Percentiles rank a stretch among this genome's conserved stretches.
Evolutionary conservation across 192 early-diverging fungal genomes (phyloP).

Genomic region (Radiomyces spectabilis): DNA sequence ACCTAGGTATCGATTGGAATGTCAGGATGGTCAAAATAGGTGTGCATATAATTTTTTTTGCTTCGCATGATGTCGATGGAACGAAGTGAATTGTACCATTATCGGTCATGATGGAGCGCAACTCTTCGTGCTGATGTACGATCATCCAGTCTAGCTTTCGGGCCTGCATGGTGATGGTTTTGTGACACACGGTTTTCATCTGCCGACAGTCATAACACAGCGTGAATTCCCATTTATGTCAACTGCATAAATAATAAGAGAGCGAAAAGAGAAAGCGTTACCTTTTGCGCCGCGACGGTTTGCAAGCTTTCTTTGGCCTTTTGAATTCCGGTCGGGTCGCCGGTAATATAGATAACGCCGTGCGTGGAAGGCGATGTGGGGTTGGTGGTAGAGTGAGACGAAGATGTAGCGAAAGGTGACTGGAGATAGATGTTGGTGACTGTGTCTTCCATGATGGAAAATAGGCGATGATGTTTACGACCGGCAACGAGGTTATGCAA

Average conservation of each 20-base stretch:
- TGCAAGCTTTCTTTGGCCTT: constrained; percentile 7
- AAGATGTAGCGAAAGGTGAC: constrained; percentile 45
- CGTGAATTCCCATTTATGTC: constrained; percentile 33
- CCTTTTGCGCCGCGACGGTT: constrained; percentile 23
- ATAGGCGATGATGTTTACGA: constrained; percentile 9
- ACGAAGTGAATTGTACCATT: too few relatives aligned
- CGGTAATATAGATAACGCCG: constrained; percentile 12
- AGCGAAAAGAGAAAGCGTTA: too few relatives aligned
- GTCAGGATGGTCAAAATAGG: not conserved
- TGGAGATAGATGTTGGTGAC: constrained; percentile 68
- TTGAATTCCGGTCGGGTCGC: constrained; percentile 3
- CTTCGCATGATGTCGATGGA: not conserved
- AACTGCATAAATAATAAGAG: constrained; percentile 6
- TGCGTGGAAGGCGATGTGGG: constrained; percentile 9
- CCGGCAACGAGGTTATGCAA: constrained; percentile 19
- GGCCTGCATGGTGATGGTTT: constrained; percentile 37
- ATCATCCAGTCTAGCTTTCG: constrained; percentile 74
- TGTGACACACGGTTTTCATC: constrained; percentile 28
- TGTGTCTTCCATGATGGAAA: constrained; percentile 22
- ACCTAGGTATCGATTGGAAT: too few relatives aligned
- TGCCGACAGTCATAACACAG: constrained; percentile 40
- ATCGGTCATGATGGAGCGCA: constrained; percentile 62
- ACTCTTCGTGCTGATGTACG: constrained; percentile 38
- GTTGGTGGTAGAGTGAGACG: too few relatives aligned
- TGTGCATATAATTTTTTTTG: not conserved